These are phyloP conservation scores for Kwoniella sp. DNA, from an alignment of 768 basidiomycete genomes.

Conservation along the genomic window DNA sequence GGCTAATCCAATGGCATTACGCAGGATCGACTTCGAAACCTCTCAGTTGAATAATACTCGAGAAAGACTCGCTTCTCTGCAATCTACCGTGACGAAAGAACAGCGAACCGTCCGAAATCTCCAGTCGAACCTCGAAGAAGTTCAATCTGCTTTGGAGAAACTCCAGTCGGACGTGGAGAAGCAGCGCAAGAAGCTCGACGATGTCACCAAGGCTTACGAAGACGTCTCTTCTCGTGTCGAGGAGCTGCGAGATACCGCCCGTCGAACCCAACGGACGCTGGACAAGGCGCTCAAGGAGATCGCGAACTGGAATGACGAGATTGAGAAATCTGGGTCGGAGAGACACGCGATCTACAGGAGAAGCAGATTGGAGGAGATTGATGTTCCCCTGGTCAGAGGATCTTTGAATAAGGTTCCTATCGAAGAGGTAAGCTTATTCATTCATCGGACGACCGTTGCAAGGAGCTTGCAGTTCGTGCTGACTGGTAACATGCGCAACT, in stretches of 20 bases:
- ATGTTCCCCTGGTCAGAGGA: slow-evolving; percentile 73
- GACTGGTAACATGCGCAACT: not conserved
- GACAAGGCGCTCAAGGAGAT: slow-evolving; percentile 93
- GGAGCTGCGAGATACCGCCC: slow-evolving; percentile 69
- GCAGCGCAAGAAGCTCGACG: slow-evolving; percentile 63
- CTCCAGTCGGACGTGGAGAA: slow-evolving; percentile 67
- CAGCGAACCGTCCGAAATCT: slow-evolving; percentile 64
- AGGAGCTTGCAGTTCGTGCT: no score
- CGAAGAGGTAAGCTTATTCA: slow-evolving; percentile 68
- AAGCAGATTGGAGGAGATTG: slow-evolving; percentile 90
- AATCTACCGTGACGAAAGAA: slow-evolving; percentile 65
- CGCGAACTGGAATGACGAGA: slow-evolving; percentile 83
- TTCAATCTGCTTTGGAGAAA: slow-evolving; percentile 54
- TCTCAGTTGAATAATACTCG: slow-evolving; percentile 70
- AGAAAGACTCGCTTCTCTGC: slow-evolving; percentile 63
- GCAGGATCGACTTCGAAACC: slow-evolving; percentile 76
- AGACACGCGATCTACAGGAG: slow-evolving; percentile 84
- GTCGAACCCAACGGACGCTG: slow-evolving; percentile 71
- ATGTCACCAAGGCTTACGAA: slow-evolving; percentile 64
- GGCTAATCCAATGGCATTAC: no score
- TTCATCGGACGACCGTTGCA: no score
- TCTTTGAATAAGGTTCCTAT: slow-evolving; percentile 84
- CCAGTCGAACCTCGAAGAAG: slow-evolving; percentile 47
- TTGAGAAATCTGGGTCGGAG: slow-evolving; percentile 82
- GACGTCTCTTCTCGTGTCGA: slow-evolving; percentile 67